These are phyloP conservation scores for Blyttiomyces sp. DNA, from an alignment of 371 early-diverging fungal species.

Conservation along the genomic window DNA sequence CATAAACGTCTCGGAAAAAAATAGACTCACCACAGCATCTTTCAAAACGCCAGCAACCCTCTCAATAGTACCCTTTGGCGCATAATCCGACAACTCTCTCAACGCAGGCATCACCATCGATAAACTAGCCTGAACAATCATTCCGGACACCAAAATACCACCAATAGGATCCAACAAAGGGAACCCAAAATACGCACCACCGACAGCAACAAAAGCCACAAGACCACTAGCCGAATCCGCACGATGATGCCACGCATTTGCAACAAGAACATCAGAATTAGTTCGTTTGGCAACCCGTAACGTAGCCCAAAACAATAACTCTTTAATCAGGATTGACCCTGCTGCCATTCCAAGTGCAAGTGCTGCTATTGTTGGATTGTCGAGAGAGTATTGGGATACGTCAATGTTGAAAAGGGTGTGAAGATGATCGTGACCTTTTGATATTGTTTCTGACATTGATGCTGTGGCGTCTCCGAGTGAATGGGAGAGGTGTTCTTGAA, in stretches of 20 bases:
- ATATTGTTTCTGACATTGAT: background rate
- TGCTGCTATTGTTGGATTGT: conserved; percentile 9
- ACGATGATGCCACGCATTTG: conserved; percentile 46
- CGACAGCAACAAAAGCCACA: conserved; percentile 36
- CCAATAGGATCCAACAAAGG: conserved; percentile 33
- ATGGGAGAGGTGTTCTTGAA: background rate
- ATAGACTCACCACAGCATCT: background rate
- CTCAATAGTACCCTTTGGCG: conserved; percentile 1
- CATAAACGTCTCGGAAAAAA: too few species aligned
- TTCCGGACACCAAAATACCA: conserved; percentile 31
- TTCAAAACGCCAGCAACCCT: background rate
- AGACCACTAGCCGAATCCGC: conserved; percentile 28
- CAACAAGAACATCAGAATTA: conserved; percentile 25
- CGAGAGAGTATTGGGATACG: conserved; percentile 8
- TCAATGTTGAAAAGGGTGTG: background rate
- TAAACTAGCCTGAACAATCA: conserved; percentile 8
- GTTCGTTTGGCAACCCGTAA: conserved; percentile 19
- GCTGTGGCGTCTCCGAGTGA: background rate
- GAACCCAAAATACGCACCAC: conserved; percentile 27
- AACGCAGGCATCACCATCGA: conserved; percentile 31
- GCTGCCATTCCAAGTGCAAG: conserved; percentile 23
- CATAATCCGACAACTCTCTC: conserved; percentile 24
- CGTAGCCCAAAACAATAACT: conserved; percentile 31
- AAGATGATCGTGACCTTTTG: background rate
- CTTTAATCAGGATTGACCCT: conserved; percentile 26